Evolutionary conservation across 106 monocot genomes (phyloP), one percentile per base, ranked within the genome.

Genomic region (Apostasia shenzhenica): DNA sequence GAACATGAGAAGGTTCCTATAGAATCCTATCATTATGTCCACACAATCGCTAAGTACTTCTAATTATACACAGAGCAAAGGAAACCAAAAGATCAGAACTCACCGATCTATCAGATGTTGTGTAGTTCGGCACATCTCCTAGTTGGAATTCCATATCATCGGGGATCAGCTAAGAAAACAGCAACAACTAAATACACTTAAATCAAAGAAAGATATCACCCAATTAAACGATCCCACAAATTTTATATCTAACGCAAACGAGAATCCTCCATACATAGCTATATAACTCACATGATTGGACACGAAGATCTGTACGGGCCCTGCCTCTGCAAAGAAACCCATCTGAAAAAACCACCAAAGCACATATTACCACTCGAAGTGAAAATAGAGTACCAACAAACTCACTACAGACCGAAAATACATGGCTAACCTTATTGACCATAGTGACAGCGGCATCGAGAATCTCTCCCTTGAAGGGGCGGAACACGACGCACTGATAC

Each of bases 71-170:
- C 47, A 67, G 9, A 68, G 11, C n/a, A 60, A 60, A 13, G 26
- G 26, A 8, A 66, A 3, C 5, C 26, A 13, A 56, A 69, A 57
- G 6, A 73, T 57, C 49, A 38, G 62, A 54, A 40, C 80, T 60
- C 81, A 97, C 97, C 53, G 97, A 97, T 80, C 89, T 82, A 82
- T 97, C 95, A 54, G 92, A 92, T 3, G 95, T 91, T 14, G 95
- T 95, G 71, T 95, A 95, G 75, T 91, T 88, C 2, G 91, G 91
- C 58, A 82, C 70, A 67, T 95, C 95, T 59, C 91, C 95, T 3
- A 82, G 73, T 50, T 91, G 91, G 70, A 91, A 95, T 76, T 97
- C 92, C 97, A 97, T 97, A 76, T 97, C 97, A 85, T 97, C 97
- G 1, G 97, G 97, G 26, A 97, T 97, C 61, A 97, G 75, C 97